phyloP scores from a whole-genome alignment of 139 green algal species.

The Nannochloris sp. region DNA sequence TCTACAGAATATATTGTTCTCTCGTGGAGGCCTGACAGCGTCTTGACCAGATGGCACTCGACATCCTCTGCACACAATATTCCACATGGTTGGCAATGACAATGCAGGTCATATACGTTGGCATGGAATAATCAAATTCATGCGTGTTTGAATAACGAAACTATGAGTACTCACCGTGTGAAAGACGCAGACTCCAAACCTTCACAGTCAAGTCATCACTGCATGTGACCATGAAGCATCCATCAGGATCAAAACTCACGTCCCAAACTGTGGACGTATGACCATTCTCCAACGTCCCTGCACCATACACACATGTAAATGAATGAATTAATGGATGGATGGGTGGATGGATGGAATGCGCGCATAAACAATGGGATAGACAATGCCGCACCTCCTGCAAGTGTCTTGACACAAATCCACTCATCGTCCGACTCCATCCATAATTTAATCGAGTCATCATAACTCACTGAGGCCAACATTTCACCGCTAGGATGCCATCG shows the following conservation, averaged over 20 bases:
- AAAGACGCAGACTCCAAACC: conserved; percentile 41
- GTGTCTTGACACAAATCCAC: conserved; percentile 73
- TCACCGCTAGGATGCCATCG: conserved; percentile 78
- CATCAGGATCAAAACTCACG: conserved; percentile 53
- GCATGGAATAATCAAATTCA: neutral
- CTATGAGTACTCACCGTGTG: neutral
- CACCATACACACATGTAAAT: neutral
- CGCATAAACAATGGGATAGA: neutral
- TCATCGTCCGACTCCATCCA: conserved; percentile 77
- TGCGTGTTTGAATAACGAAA: conserved; percentile 2
- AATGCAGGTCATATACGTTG: no score
- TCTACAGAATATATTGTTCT: conserved; percentile 72
- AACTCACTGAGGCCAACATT: conserved; percentile 73
- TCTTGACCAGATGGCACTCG: conserved; percentile 33
- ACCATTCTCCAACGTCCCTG: conserved; percentile 25
- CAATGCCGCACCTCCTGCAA: conserved; percentile 42
- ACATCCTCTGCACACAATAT: conserved; percentile 13
- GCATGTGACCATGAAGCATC: conserved; percentile 65
- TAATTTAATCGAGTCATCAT: conserved; percentile 90
- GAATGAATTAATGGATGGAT: neutral
- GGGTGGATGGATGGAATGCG: neutral
- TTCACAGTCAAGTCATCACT: conserved; percentile 73
- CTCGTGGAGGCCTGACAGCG: conserved; percentile 55
- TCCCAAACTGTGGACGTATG: conserved; percentile 83
- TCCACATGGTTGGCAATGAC: no score